These are phyloP conservation scores for Kurtzmaniella natalensis DNA, from an alignment of 1,139 yeast genomes.

Conservation along the genomic window DNA sequence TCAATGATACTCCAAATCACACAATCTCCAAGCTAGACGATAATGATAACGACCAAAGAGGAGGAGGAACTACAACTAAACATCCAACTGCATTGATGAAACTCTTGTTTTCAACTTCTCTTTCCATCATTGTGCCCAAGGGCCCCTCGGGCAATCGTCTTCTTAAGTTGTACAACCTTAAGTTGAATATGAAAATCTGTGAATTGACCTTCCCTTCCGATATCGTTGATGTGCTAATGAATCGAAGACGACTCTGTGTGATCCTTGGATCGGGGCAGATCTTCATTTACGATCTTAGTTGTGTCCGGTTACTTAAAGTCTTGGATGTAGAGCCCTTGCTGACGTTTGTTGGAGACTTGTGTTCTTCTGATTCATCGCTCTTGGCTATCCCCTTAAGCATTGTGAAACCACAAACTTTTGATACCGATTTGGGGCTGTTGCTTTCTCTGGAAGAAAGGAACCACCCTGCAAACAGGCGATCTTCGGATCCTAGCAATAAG, in stretches of 20 bases:
- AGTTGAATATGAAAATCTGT: slow-evolving; percentile 64
- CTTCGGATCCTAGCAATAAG: too few species aligned
- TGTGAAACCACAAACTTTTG: slow-evolving; percentile 20
- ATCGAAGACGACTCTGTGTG: slow-evolving; percentile 61
- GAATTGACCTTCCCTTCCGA: slow-evolving; percentile 65
- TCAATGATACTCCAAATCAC: slow-evolving; percentile 9
- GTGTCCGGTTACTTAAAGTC: slow-evolving; percentile 63
- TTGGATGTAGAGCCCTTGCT: slow-evolving; percentile 41
- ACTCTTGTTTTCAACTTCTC: slow-evolving; percentile 68
- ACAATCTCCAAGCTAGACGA: too few species aligned
- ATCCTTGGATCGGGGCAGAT: slow-evolving; percentile 58
- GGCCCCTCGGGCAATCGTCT: slow-evolving; percentile 45
- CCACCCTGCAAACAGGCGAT: too few species aligned
- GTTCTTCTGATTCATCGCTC: slow-evolving; percentile 45
- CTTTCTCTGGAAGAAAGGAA: too few species aligned
- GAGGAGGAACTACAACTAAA: background rate
- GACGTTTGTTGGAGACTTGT: slow-evolving; percentile 42
- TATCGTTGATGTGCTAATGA: slow-evolving; percentile 58
- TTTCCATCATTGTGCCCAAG: slow-evolving; percentile 58
- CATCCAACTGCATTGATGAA: slow-evolving; percentile 40
- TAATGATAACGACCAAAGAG: slow-evolving; percentile 4
- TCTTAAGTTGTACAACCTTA: slow-evolving; percentile 61
- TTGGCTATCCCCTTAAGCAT: slow-evolving; percentile 35
- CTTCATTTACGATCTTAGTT: slow-evolving; percentile 67
- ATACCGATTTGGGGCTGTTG: background rate